A percentile compares a stretch with the other conserved stretches of the same genome.
These are phyloP conservation scores for Claviceps sp. DNA, from an alignment of 2,329 filamentous ascomycete species.

Conservation along the genomic window DNA sequence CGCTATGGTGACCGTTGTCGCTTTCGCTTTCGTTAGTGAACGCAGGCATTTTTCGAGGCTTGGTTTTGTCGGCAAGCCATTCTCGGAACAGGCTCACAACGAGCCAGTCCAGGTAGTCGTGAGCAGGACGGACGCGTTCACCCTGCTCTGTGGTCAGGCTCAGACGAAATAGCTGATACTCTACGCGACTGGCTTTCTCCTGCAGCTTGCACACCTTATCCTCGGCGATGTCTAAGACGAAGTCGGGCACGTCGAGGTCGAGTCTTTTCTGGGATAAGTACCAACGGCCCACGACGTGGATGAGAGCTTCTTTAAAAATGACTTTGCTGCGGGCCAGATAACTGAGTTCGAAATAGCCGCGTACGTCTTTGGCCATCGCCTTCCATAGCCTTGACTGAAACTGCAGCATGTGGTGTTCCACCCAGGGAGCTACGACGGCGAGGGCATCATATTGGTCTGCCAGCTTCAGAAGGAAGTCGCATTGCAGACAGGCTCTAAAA, in stretches of 20 bases:
- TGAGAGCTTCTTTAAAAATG: constrained; percentile 75
- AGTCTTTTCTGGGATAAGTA: constrained; percentile 70
- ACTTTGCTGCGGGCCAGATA: constrained; percentile 74
- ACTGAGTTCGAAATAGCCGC: constrained; percentile 79
- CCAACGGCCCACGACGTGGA: constrained; percentile 93
- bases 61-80: constrained; percentile 42
- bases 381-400: constrained; percentile 50
- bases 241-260: constrained; percentile 52
- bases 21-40: constrained; percentile 13
- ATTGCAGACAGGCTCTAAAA: constrained; percentile 83
- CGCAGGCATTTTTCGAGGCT: constrained; percentile 41
- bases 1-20: neutral
- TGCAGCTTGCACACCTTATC: too few species aligned
- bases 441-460: too few species aligned
- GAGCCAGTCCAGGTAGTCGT: constrained; percentile 76
- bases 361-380: constrained; percentile 91
- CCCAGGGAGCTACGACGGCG: too few species aligned
- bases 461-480: constrained; percentile 60
- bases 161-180: too few species aligned
- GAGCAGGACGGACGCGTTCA: constrained; percentile 41
- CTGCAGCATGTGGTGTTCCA: too few species aligned
- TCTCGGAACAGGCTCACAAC: constrained; percentile 67
- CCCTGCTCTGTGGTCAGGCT: constrained; percentile 37
- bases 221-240: too few species aligned
- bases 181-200: too few species aligned